Conservation (phyloP, 768 basidiomycete species). For the Leccinum obscurum region DNA sequence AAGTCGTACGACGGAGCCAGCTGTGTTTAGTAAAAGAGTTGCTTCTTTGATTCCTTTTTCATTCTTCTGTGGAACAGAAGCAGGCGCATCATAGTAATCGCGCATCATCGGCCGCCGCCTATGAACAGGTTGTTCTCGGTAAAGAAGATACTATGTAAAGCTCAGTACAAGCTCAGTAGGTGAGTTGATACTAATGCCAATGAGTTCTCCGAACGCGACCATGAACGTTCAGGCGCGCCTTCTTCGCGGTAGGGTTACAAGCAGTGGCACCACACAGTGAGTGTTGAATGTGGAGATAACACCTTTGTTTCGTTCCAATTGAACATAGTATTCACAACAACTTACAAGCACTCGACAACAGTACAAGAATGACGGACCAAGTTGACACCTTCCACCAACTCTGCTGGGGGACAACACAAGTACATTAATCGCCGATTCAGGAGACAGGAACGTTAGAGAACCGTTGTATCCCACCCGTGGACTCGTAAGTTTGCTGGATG, state of each 20-base stretch:
- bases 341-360: neutral
- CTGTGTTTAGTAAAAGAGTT: too few relatives aligned
- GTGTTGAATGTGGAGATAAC: neutral
- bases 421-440: neutral
- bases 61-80: neutral
- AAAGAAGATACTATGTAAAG: neutral
- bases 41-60: neutral
- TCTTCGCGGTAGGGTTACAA: neutral
- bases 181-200: neutral
- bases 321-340: neutral
- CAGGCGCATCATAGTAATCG: neutral
- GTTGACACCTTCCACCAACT: too few relatives aligned
- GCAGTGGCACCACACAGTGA: too few relatives aligned
- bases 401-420: neutral
- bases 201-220: neutral
- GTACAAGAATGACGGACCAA: neutral
- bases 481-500: neutral
- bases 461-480: neutral
- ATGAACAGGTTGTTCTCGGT: neutral
- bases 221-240: neutral
- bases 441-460: neutral
- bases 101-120: too few relatives aligned
- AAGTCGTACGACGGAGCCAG: neutral
- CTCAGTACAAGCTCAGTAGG: neutral
- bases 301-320: neutral